Base-by-base conservation (phyloP, 192 early-diverging fungal genomes). In the Spizellomyces punctatus region DNA sequence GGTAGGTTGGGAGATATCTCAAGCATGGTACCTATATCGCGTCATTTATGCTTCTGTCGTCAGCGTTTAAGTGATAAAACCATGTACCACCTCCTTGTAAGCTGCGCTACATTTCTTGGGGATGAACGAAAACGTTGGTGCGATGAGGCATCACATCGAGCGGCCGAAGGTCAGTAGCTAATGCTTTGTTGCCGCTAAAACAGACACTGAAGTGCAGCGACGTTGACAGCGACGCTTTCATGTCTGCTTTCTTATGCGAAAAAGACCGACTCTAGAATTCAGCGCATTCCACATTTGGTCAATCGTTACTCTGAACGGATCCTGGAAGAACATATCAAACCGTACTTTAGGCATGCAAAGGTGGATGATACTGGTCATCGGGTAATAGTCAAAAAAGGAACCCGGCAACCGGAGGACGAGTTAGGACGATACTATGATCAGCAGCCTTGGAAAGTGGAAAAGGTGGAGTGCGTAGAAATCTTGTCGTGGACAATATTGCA, bases 361-460 rank as follows among this genome's bases (percentile, higher is more conserved):
- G 43, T 46, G 17, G 16, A 70, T 3, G 58, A 56, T 8, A 58
- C 16, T 6, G 66, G 49, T 6, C 17, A 56, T 52, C 50, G 65
- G 14, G 49, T 27, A 41, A 50, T n/a, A 49, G 21, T 19, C 14
- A 17, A 19, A 58, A 64, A 50, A 76, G 62, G 42, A 12, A 9
- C 8, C 36, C 41, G 27, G 27, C 0, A 36, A 36, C 3, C 27
- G 45, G 67, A 75, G 27, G 12, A 64, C 45, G 65, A 42, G 7
- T 21, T 44, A 36, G 63, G 41, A 64, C 14, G 44, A 46, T 59
- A 46, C 7, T 64, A 50, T 50, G 66, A 76, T n/a, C 50, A 44
- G 16, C 78, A 76, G 56, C 65, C 71, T 22, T 80, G 78, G 78
- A 80, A 80, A 59, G 52, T 46, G 27, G 71, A 73, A 27, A 21